Evolutionary conservation across 2,329 filamentous ascomycete species (phyloP).

Genomic region (Epichloe elymi): DNA sequence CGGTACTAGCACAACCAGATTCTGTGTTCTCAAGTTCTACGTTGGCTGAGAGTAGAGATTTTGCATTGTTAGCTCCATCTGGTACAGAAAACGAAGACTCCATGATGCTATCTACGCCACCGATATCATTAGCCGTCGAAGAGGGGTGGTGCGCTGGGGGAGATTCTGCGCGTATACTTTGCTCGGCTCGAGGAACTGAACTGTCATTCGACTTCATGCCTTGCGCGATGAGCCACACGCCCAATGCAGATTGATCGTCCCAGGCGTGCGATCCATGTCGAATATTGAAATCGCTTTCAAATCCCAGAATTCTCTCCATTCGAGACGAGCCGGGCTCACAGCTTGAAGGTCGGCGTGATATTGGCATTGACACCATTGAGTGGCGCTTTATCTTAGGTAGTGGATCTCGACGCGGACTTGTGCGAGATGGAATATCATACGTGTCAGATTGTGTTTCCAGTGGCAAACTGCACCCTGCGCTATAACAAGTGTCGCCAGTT

Average conservation of each 20-base stretch:
- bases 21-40: neutral
- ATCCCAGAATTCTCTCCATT: slow-evolving; percentile 9
- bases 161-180: slow-evolving; percentile 3
- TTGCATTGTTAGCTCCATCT: neutral
- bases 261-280: slow-evolving; percentile 16
- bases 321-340: slow-evolving; percentile 4
- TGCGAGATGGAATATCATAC: neutral
- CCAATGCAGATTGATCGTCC: slow-evolving; percentile 22
- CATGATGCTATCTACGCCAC: slow-evolving; percentile 7
- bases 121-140: neutral
- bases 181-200: slow-evolving; percentile 9
- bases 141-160: neutral
- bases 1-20: neutral
- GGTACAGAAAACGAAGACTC: slow-evolving; percentile 4
- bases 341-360: slow-evolving; percentile 1
- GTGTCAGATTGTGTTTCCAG: slow-evolving; percentile 1
- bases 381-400: neutral
- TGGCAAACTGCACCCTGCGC: neutral
- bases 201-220: slow-evolving; percentile 16
- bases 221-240: slow-evolving; percentile 25
- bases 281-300: slow-evolving; percentile 17
- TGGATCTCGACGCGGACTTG: neutral
- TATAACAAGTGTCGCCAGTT: neutral
- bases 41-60: neutral
- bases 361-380: slow-evolving; percentile 1